Evolutionary conservation across 2,329 filamentous ascomycete genomes (phyloP), one percentile per base, ranked within the genome.

Genomic region (Lecanicillium sp.): DNA sequence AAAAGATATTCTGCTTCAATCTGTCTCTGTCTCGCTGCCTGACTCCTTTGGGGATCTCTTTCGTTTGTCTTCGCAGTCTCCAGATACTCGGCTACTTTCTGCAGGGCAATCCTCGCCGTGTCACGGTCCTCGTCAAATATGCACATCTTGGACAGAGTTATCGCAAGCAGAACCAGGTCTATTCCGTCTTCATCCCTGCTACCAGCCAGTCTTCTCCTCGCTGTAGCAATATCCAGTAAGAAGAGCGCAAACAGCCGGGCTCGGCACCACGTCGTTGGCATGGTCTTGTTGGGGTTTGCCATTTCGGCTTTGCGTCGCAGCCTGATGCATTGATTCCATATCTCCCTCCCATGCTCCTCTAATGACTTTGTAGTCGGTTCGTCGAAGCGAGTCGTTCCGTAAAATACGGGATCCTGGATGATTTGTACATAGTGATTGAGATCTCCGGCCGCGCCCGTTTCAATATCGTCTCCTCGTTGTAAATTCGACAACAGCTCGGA

Each of bases 311-410:
- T 66, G n/a, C 22, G 22, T 25, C 22, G 22, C 53, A 77, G 51
- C 18, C 72, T 69, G 2, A 78, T 77, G 29, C 77, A 78, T 5
- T 72, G 53, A 46, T 87, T 87, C 83, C 82, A 87, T 7, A 87
- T 59, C 17, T 65, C 62, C 1, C 72, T 76, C 3, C 76, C 83
- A 6, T 65, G 53, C 5, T 48, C 56, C 44, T 84, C 79, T 3
- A 86, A 59, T 5, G 74, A 66, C 25, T 44, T 51, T 4, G 43
- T 7, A 11, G 42, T 3, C 18, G 14, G n/a, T 37, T 35, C 4
- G 30, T 13, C 14, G 42, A 18, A 22, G 6, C 22, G 22, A 6
- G 22, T 25, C 22, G 22, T 25, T 25, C 11, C 7, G 11, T 25
- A 11, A 6, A 25, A 25, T 11, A 25, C 22, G 22, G 22, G 22